Evolutionary conservation across 345 rosid genomes (phyloP).

Genomic region (Hibiscus trionum): DNA sequence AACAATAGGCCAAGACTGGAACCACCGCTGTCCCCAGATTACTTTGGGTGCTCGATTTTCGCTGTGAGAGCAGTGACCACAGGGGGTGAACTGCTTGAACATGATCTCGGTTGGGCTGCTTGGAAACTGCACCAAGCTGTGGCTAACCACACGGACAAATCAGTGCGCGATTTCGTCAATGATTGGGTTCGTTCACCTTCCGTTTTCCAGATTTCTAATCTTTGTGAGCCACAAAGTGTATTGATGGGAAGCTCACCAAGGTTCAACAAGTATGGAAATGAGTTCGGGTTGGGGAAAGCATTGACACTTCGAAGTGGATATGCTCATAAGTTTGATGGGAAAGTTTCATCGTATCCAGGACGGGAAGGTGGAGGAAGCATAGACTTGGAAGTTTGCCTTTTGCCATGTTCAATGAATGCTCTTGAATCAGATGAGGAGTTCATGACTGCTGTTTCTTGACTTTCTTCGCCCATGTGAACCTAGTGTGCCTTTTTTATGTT

Average conservation of each 20-base stretch:
- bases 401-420: constrained; percentile 44
- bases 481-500: neutral
- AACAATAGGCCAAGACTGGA: constrained; percentile 48
- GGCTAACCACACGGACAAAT: constrained; percentile 30
- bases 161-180: constrained; percentile 25
- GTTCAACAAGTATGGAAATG: constrained; percentile 64
- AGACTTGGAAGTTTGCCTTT: constrained; percentile 69
- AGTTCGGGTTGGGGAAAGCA: constrained; percentile 79
- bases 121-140: constrained; percentile 46
- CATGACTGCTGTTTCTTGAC: neutral
- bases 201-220: constrained; percentile 29
- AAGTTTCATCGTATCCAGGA: constrained; percentile 58
- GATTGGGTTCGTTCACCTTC: constrained; percentile 42
- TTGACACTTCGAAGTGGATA: constrained; percentile 63
- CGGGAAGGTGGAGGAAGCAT: constrained; percentile 60
- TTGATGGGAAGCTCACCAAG: constrained; percentile 83
- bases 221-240: constrained; percentile 48
- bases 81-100: constrained; percentile 45
- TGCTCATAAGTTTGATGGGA: constrained; percentile 67
- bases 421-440: constrained; percentile 29
- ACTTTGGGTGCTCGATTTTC: constrained; percentile 55
- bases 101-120: constrained; percentile 62
- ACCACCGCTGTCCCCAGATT: constrained; percentile 38
- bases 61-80: constrained; percentile 31
- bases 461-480: neutral